phyloP scores from a whole-genome alignment of 441 rosid species.

The Erodium moschatum region DNA sequence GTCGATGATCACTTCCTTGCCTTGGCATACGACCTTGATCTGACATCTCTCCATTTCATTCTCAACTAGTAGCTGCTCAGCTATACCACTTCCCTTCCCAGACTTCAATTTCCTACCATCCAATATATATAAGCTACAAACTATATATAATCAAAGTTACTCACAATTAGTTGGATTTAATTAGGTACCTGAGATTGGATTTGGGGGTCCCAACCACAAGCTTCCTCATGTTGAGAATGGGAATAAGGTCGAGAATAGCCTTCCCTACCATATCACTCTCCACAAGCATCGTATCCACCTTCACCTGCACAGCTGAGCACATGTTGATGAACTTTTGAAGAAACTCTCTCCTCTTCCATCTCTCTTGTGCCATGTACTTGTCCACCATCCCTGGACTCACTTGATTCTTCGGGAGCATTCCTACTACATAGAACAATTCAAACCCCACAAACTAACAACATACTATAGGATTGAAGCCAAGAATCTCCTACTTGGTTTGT shows the following conservation, averaged over 20 bases:
- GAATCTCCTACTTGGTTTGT: too few species aligned
- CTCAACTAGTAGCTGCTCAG: constrained; percentile 38
- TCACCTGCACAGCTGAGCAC: constrained; percentile 49
- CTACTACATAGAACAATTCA: constrained; percentile 39
- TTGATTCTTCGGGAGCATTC: constrained; percentile 48
- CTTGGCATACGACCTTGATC: constrained; percentile 51
- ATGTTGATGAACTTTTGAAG: constrained; percentile 44
- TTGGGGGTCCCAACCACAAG: constrained; percentile 65
- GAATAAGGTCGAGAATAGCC: constrained; percentile 57
- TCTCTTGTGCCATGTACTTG: constrained; percentile 52
- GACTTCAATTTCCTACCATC: constrained; percentile 46
- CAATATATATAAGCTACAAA: too few species aligned
- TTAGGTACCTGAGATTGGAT: constrained; percentile 43
- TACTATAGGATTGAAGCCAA: too few species aligned
- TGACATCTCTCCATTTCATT: constrained; percentile 45
- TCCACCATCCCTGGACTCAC: constrained; percentile 54
- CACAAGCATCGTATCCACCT: constrained; percentile 59
- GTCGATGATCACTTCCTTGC: constrained; percentile 35
- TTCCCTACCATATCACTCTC: constrained; percentile 63
- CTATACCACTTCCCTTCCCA: constrained; percentile 43
- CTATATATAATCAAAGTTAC: too few species aligned
- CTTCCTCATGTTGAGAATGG: constrained; percentile 59
- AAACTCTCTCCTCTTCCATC: constrained; percentile 45
- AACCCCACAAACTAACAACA: too few species aligned
- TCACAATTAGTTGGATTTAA: too few species aligned